These are phyloP conservation scores for Lizonia empirigonia DNA, from an alignment of 2,329 filamentous ascomycete genomes.

Conservation along the genomic window DNA sequence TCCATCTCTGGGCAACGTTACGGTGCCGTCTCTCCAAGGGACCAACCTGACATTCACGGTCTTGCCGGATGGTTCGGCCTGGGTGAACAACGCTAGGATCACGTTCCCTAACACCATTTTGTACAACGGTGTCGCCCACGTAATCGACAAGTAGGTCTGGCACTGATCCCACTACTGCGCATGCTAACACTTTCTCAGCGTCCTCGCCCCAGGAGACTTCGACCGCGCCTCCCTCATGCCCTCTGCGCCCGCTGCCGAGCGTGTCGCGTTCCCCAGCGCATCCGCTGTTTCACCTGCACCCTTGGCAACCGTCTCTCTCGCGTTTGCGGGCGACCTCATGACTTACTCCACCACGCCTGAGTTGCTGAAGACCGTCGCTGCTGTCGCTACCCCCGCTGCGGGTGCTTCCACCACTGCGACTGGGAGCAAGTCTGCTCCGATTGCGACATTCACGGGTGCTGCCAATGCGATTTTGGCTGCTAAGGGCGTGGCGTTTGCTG, in stretches of 20 bases:
- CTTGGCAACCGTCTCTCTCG: constrained; percentile 22
- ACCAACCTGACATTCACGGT: constrained; percentile 32
- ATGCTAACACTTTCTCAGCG: constrained; percentile 17
- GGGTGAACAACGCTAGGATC: constrained; percentile 34
- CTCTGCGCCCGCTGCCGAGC: constrained; percentile 21
- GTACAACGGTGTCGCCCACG: constrained; percentile 35
- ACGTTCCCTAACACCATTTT: constrained; percentile 32
- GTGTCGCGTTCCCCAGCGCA: constrained; percentile 31
- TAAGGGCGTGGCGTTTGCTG: constrained; percentile 6
- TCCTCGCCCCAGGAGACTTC: constrained; percentile 24
- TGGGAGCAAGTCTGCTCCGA: constrained; percentile 1
- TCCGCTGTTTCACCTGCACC: constrained; percentile 23
- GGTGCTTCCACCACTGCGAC: constrained; percentile 3
- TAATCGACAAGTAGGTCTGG: constrained; percentile 28
- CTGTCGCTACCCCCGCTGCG: constrained; percentile 22
- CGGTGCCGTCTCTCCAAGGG: constrained; percentile 30
- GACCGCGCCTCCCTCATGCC: constrained; percentile 28
- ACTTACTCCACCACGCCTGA: constrained; percentile 32
- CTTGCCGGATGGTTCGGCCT: constrained; percentile 30
- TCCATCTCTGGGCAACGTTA: constrained; percentile 31
- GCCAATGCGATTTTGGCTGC: constrained; percentile 6
- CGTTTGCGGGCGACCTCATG: constrained; percentile 31
- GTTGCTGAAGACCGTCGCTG: constrained; percentile 32
- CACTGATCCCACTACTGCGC: no score
- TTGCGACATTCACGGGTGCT: constrained; percentile 14